Percentiles rank a stretch among this genome's conserved stretches.
Evolutionary conservation across 139 green algal species (phyloP).

Genomic region (Pycnococcus provasolii): DNA sequence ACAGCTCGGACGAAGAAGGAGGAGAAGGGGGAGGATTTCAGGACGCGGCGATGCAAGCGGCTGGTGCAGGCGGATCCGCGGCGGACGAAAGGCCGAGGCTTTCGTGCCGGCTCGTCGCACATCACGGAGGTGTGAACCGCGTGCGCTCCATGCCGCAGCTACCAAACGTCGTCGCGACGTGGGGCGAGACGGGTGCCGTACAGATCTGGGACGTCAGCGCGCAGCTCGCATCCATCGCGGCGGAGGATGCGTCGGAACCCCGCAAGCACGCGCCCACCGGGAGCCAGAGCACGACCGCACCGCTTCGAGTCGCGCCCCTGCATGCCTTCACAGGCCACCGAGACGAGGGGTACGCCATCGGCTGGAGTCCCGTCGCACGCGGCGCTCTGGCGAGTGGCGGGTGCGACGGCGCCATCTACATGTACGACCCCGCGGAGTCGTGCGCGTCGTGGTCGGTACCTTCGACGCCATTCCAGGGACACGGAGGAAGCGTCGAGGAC

Average conservation of each 20-base stretch:
- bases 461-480: slow-evolving; percentile 33
- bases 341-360: slow-evolving; percentile 83
- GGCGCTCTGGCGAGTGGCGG: slow-evolving; percentile 67
- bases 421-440: slow-evolving; percentile 73
- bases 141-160: slow-evolving; percentile 77
- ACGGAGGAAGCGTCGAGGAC: slow-evolving; percentile 73
- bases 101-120: slow-evolving; percentile 46
- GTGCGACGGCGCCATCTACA: slow-evolving; percentile 55
- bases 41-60: slow-evolving; percentile 41
- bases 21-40: slow-evolving; percentile 27
- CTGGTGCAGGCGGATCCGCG: background rate
- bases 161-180: slow-evolving; percentile 72
- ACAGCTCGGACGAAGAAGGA: slow-evolving; percentile 44
- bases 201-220: slow-evolving; percentile 56
- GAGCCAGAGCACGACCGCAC: slow-evolving; percentile 5
- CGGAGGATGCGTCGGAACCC: slow-evolving; percentile 31
- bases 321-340: slow-evolving; percentile 37
- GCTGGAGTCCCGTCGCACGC: slow-evolving; percentile 71
- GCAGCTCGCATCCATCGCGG: slow-evolving; percentile 49
- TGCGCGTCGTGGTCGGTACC: slow-evolving; percentile 53
- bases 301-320: slow-evolving; percentile 24
- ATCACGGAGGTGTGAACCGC: slow-evolving; percentile 79
- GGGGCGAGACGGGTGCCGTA: slow-evolving; percentile 75
- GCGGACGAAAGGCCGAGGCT: slow-evolving; percentile 17
- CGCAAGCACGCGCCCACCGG: background rate